Conservation (phyloP, 164 flowering plant species). For the Amborella trichopoda region DNA sequence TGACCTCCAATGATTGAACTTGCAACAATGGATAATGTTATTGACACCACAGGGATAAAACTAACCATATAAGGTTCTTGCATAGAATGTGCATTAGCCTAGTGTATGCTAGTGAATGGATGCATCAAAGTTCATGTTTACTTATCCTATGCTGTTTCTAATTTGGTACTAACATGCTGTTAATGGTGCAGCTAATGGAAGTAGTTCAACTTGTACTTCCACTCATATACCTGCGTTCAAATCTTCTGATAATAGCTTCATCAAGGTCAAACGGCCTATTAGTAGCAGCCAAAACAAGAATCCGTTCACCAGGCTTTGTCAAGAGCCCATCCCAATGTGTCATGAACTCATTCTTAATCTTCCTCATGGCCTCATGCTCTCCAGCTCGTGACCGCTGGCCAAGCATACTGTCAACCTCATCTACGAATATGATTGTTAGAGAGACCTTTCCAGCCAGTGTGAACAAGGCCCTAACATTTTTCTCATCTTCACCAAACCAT, state of each 20-base stretch:
- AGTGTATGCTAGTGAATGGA: too few relatives aligned
- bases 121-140: too few relatives aligned
- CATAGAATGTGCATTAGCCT: too few relatives aligned
- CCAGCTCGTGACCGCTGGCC: slow-evolving; percentile 83
- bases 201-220: too few relatives aligned
- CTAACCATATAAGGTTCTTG: too few relatives aligned
- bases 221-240: slow-evolving; percentile 83
- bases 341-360: slow-evolving; percentile 98
- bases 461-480: slow-evolving; percentile 87
- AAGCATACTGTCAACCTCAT: slow-evolving; percentile 98
- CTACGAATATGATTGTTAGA: slow-evolving; percentile 91
- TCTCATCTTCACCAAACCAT: slow-evolving; percentile 99
- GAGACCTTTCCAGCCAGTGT: slow-evolving; percentile 90
- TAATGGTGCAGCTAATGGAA: too few relatives aligned
- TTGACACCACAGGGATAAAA: too few relatives aligned
- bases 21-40: too few relatives aligned
- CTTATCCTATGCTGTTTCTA: too few relatives aligned
- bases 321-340: slow-evolving; percentile 93
- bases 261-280: slow-evolving; percentile 98
- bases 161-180: too few relatives aligned
- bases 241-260: slow-evolving; percentile 94
- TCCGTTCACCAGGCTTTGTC: slow-evolving; percentile 68
- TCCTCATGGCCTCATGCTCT: slow-evolving; percentile 95
- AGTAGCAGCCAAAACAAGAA: slow-evolving; percentile 94
- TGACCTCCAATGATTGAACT: too few relatives aligned